phyloP scores from a whole-genome alignment of 2,329 filamentous ascomycete genomes.

The Epichloe elymi region DNA sequence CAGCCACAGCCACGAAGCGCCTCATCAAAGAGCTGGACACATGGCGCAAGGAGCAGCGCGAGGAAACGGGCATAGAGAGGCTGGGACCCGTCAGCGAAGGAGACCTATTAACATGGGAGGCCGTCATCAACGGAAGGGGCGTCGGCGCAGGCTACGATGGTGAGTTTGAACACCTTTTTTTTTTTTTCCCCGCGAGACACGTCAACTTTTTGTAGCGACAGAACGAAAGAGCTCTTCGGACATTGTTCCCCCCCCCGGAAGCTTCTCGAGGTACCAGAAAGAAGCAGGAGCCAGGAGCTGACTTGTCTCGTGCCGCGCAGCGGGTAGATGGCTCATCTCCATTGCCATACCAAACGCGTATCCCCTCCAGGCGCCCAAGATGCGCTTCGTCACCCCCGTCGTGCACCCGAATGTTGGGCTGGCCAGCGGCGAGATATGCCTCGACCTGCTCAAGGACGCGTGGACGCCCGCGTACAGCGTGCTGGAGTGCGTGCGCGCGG shows the following conservation, averaged over 20 bases:
- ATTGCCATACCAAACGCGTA: constrained; percentile 69
- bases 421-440: constrained; percentile 77
- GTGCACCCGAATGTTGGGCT: constrained; percentile 69
- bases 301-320: constrained; percentile 17
- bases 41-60: constrained; percentile 34
- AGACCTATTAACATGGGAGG: constrained; percentile 45
- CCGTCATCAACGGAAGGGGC: constrained; percentile 45
- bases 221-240: no score
- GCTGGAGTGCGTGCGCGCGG: constrained; percentile 56
- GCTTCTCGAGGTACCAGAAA: no score
- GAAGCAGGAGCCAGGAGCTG: background rate
- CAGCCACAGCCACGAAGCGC: constrained; percentile 41
- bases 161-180: constrained; percentile 15
- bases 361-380: constrained; percentile 62
- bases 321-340: constrained; percentile 69
- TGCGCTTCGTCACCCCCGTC: constrained; percentile 72
- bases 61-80: constrained; percentile 43
- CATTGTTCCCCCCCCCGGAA: no score
- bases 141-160: constrained; percentile 44
- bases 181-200: background rate
- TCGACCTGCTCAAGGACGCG: constrained; percentile 65
- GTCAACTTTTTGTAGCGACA: no score
- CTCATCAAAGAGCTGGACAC: constrained; percentile 44
- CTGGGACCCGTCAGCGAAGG: constrained; percentile 41
- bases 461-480: constrained; percentile 86